Percentiles rank a stretch among this genome's conserved stretches.
Evolutionary conservation across 2,329 filamentous ascomycete species (phyloP).

Genomic region (Cadophora luteo-olivacea): DNA sequence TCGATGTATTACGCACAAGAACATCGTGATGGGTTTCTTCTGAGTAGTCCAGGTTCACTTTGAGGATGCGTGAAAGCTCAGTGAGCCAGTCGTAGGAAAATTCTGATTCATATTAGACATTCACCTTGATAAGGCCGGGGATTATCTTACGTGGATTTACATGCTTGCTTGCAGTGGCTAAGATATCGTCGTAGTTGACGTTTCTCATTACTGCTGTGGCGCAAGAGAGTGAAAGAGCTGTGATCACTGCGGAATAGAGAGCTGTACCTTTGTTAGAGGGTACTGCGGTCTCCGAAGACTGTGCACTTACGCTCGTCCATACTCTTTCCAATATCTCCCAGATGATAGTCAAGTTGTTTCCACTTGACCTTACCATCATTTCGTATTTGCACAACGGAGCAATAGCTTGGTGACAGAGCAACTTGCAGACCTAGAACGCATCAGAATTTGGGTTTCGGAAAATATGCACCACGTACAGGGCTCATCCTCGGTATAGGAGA

Average conservation of each 20-base stretch:
- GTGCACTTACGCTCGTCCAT: slow-evolving; percentile 56
- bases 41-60: slow-evolving; percentile 81
- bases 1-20: slow-evolving; percentile 72
- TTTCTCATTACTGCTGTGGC: slow-evolving; percentile 54
- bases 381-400: slow-evolving; percentile 62
- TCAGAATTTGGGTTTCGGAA: neutral
- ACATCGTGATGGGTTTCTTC: slow-evolving; percentile 75
- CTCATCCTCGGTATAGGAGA: slow-evolving; percentile 70
- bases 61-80: slow-evolving; percentile 72
- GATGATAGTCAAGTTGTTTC: slow-evolving; percentile 59
- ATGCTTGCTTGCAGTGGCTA: slow-evolving; percentile 62
- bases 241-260: slow-evolving; percentile 63
- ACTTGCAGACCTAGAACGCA: slow-evolving; percentile 58
- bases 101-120: slow-evolving; percentile 48
- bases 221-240: slow-evolving; percentile 62
- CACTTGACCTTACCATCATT: slow-evolving; percentile 66
- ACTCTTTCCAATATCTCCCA: slow-evolving; percentile 55
- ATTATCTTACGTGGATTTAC: slow-evolving; percentile 38
- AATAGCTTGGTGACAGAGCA: slow-evolving; percentile 66
- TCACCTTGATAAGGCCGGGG: neutral
- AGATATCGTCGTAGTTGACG: slow-evolving; percentile 71
- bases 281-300: neutral
- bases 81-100: slow-evolving; percentile 68
- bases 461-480: slow-evolving; percentile 60
- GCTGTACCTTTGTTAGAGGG: slow-evolving; percentile 47